phyloP scores from a whole-genome alignment of 257 asterid species.

The Hygrophila difformis region DNA sequence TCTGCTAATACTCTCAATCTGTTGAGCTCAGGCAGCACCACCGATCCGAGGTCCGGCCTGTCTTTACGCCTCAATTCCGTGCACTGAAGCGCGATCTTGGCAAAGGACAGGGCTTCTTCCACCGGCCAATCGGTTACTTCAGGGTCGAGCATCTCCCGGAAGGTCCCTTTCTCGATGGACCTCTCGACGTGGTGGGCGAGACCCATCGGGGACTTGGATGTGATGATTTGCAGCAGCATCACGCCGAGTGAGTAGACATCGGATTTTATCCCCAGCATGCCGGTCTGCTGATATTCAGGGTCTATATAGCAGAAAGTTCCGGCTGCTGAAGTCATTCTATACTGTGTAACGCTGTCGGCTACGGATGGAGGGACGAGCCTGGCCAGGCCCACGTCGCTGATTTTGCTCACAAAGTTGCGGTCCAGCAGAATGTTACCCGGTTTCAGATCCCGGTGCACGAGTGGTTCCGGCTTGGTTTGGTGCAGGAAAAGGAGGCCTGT shows the following conservation, averaged over 20 bases:
- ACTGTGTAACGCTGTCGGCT: slow-evolving; percentile 83
- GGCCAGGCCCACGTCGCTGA: slow-evolving; percentile 87
- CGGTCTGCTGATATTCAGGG: slow-evolving; percentile 91
- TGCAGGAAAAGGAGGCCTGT: slow-evolving; percentile 86
- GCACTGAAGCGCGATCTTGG: slow-evolving; percentile 71
- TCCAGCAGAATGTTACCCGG: slow-evolving; percentile 84
- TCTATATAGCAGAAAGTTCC: slow-evolving; percentile 95
- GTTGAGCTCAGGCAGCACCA: slow-evolving; percentile 62
- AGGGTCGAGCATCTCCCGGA: slow-evolving; percentile 70
- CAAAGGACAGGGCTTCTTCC: slow-evolving; percentile 54
- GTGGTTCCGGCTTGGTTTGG: slow-evolving; percentile 90
- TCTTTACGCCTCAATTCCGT: slow-evolving; percentile 74
- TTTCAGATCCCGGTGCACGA: slow-evolving; percentile 86
- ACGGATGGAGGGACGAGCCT: slow-evolving; percentile 90
- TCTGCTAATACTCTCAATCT: slow-evolving; percentile 59
- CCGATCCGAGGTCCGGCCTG: slow-evolving; percentile 65
- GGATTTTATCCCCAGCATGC: slow-evolving; percentile 81
- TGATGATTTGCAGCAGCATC: slow-evolving; percentile 72
- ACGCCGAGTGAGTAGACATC: slow-evolving; percentile 82
- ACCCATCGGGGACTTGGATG: slow-evolving; percentile 89
- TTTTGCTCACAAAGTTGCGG: slow-evolving; percentile 82
- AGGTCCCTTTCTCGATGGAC: slow-evolving; percentile 72
- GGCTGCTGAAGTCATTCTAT: slow-evolving; percentile 88
- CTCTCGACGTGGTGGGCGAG: slow-evolving; percentile 72
- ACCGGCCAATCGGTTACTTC: slow-evolving; percentile 72